Percentiles rank a stretch among this genome's conserved stretches.
phyloP scores from a whole-genome alignment of 169 alveolate genomes.

The Plasmodium gonderi region DNA sequence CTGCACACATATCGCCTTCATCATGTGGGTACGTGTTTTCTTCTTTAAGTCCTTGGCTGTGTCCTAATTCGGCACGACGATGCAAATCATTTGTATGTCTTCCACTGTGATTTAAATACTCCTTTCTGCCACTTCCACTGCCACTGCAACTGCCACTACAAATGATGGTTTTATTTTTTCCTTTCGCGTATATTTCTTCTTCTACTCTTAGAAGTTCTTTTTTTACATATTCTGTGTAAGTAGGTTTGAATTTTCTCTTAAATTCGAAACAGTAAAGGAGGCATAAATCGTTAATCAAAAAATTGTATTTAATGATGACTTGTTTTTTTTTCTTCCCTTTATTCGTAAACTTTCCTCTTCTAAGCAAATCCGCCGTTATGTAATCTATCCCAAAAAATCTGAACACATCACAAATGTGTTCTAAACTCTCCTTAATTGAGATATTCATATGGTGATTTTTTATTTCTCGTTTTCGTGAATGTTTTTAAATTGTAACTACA shows the following conservation, averaged over 20 bases:
- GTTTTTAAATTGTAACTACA: no score
- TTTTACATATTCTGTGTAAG: constrained; percentile 39
- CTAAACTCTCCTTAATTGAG: constrained; percentile 61
- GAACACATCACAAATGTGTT: constrained; percentile 56
- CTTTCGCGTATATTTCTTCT: background rate
- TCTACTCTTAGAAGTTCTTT: constrained; percentile 33
- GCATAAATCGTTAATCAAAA: constrained; percentile 56
- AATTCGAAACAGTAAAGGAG: constrained; percentile 42
- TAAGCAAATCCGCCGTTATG: constrained; percentile 44
- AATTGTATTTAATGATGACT: constrained; percentile 25
- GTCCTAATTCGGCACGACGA: background rate
- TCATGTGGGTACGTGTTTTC: background rate
- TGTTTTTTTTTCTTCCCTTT: constrained; percentile 19
- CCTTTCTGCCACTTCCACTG: no score
- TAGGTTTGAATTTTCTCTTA: constrained; percentile 62
- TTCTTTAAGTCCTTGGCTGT: background rate
- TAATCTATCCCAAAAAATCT: constrained; percentile 55
- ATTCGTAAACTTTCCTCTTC: constrained; percentile 55
- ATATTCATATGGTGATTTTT: constrained; percentile 25
- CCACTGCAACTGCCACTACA: no score
- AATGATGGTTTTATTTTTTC: background rate
- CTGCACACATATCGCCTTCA: background rate
- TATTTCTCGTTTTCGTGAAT: background rate
- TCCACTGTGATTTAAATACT: no score
- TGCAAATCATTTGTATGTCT: background rate